Conservation (phyloP, 1,284 basidiomycete species). For the Trichosporon sp. region DNA sequence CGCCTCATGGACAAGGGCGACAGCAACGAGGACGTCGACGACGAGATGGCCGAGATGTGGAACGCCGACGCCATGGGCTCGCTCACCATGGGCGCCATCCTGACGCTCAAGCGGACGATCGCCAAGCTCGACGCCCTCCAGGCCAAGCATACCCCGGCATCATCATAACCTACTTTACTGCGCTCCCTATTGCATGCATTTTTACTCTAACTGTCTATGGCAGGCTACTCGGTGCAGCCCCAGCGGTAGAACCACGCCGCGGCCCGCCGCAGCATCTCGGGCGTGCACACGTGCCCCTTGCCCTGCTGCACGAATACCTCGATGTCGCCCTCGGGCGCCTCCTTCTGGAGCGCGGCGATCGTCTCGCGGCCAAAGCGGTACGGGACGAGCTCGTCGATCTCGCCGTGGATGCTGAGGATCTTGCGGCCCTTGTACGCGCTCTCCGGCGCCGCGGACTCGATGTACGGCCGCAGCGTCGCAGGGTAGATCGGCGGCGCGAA, state of each 20-base stretch:
- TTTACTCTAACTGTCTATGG: neutral
- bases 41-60: slow-evolving; percentile 49
- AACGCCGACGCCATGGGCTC: slow-evolving; percentile 62
- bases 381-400: slow-evolving; percentile 46
- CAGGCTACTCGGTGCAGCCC: slow-evolving; percentile 26
- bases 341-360: slow-evolving; percentile 33
- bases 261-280: slow-evolving; percentile 44
- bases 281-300: slow-evolving; percentile 47
- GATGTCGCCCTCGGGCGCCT: slow-evolving; percentile 19
- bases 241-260: slow-evolving; percentile 48
- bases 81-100: slow-evolving; percentile 72
- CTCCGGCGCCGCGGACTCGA: slow-evolving; percentile 54
- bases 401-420: slow-evolving; percentile 62
- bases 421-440: slow-evolving; percentile 62
- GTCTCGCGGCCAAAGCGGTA: slow-evolving; percentile 32
- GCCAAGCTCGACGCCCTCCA: neutral
- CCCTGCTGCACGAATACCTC: slow-evolving; percentile 46
- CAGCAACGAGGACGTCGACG: slow-evolving; percentile 46
- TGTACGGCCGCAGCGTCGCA: slow-evolving; percentile 53
- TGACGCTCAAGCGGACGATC: slow-evolving; percentile 55
- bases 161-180: neutral
- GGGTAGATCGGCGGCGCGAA: slow-evolving; percentile 61
- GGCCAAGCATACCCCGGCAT: neutral
- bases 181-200: neutral
- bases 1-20: slow-evolving; percentile 59